Conservation (phyloP, 1,139 yeast genomes). For the Yamadazyma aaseri region DNA sequence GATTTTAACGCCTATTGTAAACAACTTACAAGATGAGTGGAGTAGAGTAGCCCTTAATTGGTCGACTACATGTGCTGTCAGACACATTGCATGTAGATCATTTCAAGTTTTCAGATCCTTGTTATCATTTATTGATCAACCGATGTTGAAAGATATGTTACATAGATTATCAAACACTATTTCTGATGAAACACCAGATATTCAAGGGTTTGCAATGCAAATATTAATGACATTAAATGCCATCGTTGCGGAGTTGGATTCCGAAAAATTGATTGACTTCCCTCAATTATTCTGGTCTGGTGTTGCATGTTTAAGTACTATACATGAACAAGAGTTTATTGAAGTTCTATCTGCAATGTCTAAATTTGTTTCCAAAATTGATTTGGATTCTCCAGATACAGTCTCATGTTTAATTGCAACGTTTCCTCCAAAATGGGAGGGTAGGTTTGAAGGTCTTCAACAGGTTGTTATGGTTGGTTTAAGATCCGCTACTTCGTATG, state of each 20-base stretch:
- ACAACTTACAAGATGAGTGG: conserved; percentile 76
- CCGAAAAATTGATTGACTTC: conserved; percentile 76
- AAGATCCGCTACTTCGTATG: conserved; percentile 78
- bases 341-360: conserved; percentile 82
- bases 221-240: conserved; percentile 94
- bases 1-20: conserved; percentile 49
- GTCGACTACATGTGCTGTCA: conserved; percentile 97
- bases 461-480: conserved; percentile 77
- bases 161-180: conserved; percentile 91
- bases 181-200: conserved; percentile 83
- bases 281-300: conserved; percentile 97
- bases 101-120: conserved; percentile 89
- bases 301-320: conserved; percentile 86
- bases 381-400: conserved; percentile 80
- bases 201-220: conserved; percentile 97
- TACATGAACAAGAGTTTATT: conserved; percentile 90
- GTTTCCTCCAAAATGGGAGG: conserved; percentile 96
- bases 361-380: conserved; percentile 83
- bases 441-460: conserved; percentile 86
- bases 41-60: conserved; percentile 78
- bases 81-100: conserved; percentile 95
- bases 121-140: conserved; percentile 73
- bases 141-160: conserved; percentile 90
- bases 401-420: conserved; percentile 79
- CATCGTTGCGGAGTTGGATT: conserved; percentile 77